Percentiles rank a stretch among this genome's conserved stretches.
phyloP scores from a whole-genome alignment of 305 asterid genomes.

The Solanum aculeatissimum region DNA sequence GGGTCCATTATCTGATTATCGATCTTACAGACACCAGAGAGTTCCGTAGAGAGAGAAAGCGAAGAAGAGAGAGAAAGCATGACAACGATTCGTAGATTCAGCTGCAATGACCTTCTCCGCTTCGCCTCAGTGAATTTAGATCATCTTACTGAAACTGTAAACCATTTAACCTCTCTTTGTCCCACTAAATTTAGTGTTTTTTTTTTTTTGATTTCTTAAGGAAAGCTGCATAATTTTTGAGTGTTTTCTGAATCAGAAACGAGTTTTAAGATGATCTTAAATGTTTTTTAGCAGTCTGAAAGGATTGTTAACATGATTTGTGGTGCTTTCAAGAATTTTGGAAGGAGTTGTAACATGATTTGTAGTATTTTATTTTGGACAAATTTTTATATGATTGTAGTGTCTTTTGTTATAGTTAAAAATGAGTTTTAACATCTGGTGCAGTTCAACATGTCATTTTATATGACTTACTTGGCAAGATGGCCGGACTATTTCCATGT shows the following conservation, averaged over 20 bases:
- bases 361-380: background rate
- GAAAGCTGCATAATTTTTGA: background rate
- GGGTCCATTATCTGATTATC: background rate
- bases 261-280: background rate
- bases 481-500: constrained; percentile 98
- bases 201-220: background rate
- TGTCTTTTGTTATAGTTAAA: background rate
- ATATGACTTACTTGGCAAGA: constrained; percentile 93
- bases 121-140: constrained; percentile 83
- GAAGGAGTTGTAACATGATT: background rate
- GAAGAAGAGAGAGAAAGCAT: constrained; percentile 12
- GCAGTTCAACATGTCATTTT: constrained; percentile 97
- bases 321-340: no score
- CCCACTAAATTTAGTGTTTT: background rate
- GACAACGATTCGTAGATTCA: constrained; percentile 86
- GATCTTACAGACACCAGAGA: background rate
- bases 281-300: background rate
- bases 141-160: constrained; percentile 90
- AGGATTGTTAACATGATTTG: background rate
- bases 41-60: background rate
- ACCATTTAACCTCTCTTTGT: background rate
- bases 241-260: background rate
- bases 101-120: constrained; percentile 94
- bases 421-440: background rate
- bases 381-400: background rate